Evolutionary conservation across 805 yeast species (phyloP).

Genomic region (Vanderwaltozyma verrucispora): DNA sequence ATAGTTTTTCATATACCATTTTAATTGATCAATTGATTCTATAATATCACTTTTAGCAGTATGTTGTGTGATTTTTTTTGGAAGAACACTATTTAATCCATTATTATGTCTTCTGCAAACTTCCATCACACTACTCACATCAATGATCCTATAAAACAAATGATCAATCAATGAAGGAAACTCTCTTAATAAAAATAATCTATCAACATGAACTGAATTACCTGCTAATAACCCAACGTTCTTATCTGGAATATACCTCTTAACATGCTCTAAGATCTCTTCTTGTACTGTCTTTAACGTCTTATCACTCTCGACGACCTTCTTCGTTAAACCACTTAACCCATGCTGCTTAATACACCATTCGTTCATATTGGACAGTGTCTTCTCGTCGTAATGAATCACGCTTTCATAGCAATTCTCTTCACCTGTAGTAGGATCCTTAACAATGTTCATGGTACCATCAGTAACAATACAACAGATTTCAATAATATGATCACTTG

Average conservation of each 20-base stretch:
- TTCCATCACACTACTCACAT: conserved; percentile 83
- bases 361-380: conserved; percentile 64
- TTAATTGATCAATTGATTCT: conserved; percentile 78
- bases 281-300: conserved; percentile 51
- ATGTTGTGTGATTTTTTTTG: conserved; percentile 67
- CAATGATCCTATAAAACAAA: conserved; percentile 70
- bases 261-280: conserved; percentile 54
- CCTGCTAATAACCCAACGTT: conserved; percentile 75
- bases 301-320: conserved; percentile 46
- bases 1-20: conserved; percentile 65
- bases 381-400: conserved; percentile 51
- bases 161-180: conserved; percentile 63
- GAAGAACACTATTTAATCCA: conserved; percentile 36
- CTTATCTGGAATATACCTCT: conserved; percentile 40
- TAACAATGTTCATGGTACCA: conserved; percentile 61
- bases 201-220: conserved; percentile 85
- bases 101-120: conserved; percentile 71
- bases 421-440: conserved; percentile 21
- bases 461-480: conserved; percentile 88
- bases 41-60: conserved; percentile 84
- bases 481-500: conserved; percentile 78
- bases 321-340: conserved; percentile 62
- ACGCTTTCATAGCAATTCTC: conserved; percentile 71
- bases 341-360: conserved; percentile 89
- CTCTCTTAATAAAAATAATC: conserved; percentile 71